A percentile compares a stretch with the other conserved stretches of the same genome.
Evolutionary conservation across 139 green algal species (phyloP).

Genomic region (Chlamydomonas sp.): DNA sequence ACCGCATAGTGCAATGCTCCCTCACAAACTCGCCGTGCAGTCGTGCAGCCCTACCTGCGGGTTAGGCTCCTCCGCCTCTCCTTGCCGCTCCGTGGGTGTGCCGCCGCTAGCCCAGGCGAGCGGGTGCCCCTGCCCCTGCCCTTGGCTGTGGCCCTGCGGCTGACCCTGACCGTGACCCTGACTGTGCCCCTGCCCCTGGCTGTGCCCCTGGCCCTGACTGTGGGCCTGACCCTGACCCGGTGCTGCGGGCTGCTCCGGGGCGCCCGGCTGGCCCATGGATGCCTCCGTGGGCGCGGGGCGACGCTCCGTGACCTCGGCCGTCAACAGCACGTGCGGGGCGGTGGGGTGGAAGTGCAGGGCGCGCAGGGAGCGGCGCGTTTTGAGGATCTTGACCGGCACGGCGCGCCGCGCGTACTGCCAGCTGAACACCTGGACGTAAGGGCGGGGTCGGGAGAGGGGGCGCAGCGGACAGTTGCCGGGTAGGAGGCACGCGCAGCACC

Average conservation of each 20-base stretch:
- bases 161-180: too few species aligned
- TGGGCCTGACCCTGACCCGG: too few species aligned
- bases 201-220: too few species aligned
- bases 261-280: background rate
- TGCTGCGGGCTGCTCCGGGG: background rate
- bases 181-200: too few species aligned
- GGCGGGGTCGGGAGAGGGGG: background rate
- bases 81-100: too few species aligned
- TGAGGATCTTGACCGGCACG: slow-evolving; percentile 54
- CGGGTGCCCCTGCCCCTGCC: too few species aligned
- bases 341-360: slow-evolving; percentile 93
- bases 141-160: too few species aligned
- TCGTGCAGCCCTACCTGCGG: too few species aligned
- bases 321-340: slow-evolving; percentile 81
- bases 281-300: background rate
- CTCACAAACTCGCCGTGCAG: too few species aligned
- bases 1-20: too few species aligned
- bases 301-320: slow-evolving; percentile 82
- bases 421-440: slow-evolving; percentile 58
- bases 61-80: too few species aligned
- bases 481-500: background rate
- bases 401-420: slow-evolving; percentile 70
- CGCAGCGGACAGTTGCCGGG: background rate
- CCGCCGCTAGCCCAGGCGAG: too few species aligned
- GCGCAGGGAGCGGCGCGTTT: slow-evolving; percentile 84